These are phyloP conservation scores for Lachancea sp. DNA, from an alignment of 805 yeast species.

Conservation along the genomic window DNA sequence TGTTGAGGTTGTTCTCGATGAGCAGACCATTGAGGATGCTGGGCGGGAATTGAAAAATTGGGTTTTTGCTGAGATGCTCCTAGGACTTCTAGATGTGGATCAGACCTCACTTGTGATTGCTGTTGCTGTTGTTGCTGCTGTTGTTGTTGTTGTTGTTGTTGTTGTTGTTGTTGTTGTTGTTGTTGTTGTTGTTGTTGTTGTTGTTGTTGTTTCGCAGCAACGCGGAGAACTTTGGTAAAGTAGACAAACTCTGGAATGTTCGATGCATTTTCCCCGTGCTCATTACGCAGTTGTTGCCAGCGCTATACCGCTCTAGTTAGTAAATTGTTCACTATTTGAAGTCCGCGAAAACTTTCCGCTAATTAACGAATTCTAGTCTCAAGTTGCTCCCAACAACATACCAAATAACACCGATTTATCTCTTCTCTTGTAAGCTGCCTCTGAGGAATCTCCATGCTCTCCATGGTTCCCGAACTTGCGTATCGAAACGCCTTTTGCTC, in stretches of 20 bases:
- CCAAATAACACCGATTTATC: slow-evolving; percentile 32
- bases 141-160: slow-evolving; percentile 11
- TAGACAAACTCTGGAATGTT: slow-evolving; percentile 32
- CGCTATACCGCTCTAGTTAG: slow-evolving; percentile 15
- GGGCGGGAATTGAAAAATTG: too few species aligned
- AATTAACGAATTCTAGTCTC: not conserved
- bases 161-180: slow-evolving; percentile 14
- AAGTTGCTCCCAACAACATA: slow-evolving; percentile 7
- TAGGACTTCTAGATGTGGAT: slow-evolving; percentile 6
- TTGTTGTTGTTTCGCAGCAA: slow-evolving; percentile 34
- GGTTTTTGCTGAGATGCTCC: slow-evolving; percentile 1
- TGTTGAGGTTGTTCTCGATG: slow-evolving; percentile 10
- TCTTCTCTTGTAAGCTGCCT: slow-evolving; percentile 32
- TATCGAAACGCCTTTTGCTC: too few species aligned
- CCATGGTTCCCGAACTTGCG: slow-evolving; percentile 17
- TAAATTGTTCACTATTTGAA: not conserved
- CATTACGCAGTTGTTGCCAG: slow-evolving; percentile 34
- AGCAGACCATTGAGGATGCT: too few species aligned
- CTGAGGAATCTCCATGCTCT: slow-evolving; percentile 27
- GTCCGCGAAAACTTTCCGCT: not conserved
- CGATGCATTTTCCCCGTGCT: slow-evolving; percentile 33
- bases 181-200: slow-evolving; percentile 22
- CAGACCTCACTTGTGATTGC: slow-evolving; percentile 8
- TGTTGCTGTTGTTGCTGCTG: slow-evolving; percentile 12
- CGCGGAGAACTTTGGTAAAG: slow-evolving; percentile 30